phyloP scores from a whole-genome alignment of 805 yeast genomes.

The Starmerella kuoi region DNA sequence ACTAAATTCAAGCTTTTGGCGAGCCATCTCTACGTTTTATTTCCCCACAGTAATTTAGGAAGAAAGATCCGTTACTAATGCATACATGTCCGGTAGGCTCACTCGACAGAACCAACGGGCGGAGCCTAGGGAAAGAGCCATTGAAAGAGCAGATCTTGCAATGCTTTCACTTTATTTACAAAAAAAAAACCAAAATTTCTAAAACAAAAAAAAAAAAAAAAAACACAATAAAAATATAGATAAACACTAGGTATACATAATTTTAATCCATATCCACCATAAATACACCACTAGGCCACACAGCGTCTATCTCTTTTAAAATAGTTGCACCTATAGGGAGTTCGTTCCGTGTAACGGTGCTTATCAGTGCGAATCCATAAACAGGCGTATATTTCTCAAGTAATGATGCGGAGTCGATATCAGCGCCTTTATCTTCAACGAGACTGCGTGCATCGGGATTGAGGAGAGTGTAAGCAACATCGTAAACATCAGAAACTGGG shows the following conservation, averaged over 20 bases:
- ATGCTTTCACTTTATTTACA: too few relatives aligned
- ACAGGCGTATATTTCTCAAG: slow-evolving; percentile 36
- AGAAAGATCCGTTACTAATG: too few relatives aligned
- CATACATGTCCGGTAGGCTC: too few relatives aligned
- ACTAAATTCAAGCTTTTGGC: slow-evolving; percentile 7
- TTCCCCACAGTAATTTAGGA: too few relatives aligned
- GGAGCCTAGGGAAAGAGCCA: too few relatives aligned
- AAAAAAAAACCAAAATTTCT: too few relatives aligned
- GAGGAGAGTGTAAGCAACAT: slow-evolving; percentile 48
- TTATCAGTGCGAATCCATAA: slow-evolving; percentile 39
- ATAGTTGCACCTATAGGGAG: slow-evolving; percentile 27
- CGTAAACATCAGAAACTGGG: slow-evolving; percentile 52
- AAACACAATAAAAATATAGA: too few relatives aligned
- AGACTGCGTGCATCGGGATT: slow-evolving; percentile 8
- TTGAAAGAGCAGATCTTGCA: too few relatives aligned
- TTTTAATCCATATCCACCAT: slow-evolving; percentile 35
- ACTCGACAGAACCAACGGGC: too few relatives aligned
- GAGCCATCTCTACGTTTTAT: too few relatives aligned
- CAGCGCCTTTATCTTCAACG: slow-evolving; percentile 9
- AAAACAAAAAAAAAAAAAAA: too few relatives aligned
- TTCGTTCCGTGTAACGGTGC: slow-evolving; percentile 47
- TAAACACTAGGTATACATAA: too few relatives aligned
- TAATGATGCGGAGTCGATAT: slow-evolving; percentile 10
- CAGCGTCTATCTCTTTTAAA: slow-evolving; percentile 35
- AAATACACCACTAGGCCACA: slow-evolving; percentile 56